These are phyloP conservation scores for Anthracocystis setariae DNA, from an alignment of 1,284 basidiomycete genomes.

Conservation along the genomic window DNA sequence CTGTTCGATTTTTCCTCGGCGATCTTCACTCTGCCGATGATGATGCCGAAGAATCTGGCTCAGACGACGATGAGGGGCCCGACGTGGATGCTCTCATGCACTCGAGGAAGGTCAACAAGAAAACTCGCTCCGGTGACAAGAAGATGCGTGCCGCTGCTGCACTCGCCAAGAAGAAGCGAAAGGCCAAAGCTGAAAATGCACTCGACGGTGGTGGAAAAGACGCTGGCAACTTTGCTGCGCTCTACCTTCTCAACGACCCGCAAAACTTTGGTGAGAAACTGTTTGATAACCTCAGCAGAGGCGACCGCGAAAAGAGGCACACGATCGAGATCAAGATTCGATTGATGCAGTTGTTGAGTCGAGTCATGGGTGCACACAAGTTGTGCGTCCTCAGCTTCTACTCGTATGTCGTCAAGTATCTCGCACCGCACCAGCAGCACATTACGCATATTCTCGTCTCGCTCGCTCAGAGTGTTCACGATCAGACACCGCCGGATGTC, in stretches of 20 bases:
- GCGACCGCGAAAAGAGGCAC: conserved; percentile 79
- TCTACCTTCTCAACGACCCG: conserved; percentile 93
- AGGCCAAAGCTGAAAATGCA: conserved; percentile 47
- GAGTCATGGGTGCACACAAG: conserved; percentile 92
- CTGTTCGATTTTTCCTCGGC: conserved; percentile 96
- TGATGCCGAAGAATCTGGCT: conserved; percentile 50
- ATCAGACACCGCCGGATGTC: conserved; percentile 92
- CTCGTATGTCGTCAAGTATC: conserved; percentile 91
- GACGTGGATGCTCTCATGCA: conserved; percentile 61
- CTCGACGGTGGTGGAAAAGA: conserved; percentile 44
- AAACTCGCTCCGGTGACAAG: conserved; percentile 61
- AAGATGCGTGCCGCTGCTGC: conserved; percentile 63
- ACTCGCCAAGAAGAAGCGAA: conserved; percentile 53
- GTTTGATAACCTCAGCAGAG: conserved; percentile 83
- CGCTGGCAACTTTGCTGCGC: conserved; percentile 82
- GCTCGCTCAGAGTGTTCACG: conserved; percentile 94
- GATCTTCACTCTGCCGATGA: conserved; percentile 66
- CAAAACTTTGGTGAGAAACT: conserved; percentile 96
- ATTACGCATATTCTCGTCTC: conserved; percentile 94
- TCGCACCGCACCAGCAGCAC: conserved; percentile 90
- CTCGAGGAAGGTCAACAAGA: conserved; percentile 65
- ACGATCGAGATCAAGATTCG: conserved; percentile 96
- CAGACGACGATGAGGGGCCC: conserved; percentile 43
- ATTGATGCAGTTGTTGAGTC: conserved; percentile 95
- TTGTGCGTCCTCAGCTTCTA: conserved; percentile 96